Conservation (phyloP, 257 asterid genomes). For the Leonotis leonurus region DNA sequence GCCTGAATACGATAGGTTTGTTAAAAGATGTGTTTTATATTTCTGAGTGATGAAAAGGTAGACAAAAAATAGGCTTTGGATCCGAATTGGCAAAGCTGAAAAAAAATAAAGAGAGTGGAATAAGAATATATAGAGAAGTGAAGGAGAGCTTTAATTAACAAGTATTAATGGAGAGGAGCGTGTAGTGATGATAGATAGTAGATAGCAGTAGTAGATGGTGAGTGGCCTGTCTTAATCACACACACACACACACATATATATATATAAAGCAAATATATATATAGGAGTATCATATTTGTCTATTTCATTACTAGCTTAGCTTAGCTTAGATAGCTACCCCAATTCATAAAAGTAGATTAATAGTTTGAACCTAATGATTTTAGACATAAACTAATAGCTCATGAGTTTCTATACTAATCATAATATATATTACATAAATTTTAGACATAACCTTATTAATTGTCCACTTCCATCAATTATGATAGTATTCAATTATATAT, state of each 20-base stretch:
- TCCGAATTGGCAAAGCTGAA: conserved; percentile 26
- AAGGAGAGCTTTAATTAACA: too few relatives aligned
- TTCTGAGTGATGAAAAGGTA: too few relatives aligned
- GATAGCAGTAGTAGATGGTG: conserved; percentile 16
- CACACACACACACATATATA: too few relatives aligned
- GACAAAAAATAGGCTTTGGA: conserved; percentile 33
- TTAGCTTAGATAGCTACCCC: too few relatives aligned
- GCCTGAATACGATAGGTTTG: conserved; percentile 3
- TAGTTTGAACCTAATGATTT: not conserved
- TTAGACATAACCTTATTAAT: too few relatives aligned
- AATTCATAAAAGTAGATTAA: not conserved
- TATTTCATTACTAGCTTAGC: not conserved
- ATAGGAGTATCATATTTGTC: too few relatives aligned
- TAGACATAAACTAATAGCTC: not conserved
- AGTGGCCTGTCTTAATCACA: conserved; percentile 49
- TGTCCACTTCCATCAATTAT: too few relatives aligned
- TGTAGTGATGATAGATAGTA: too few relatives aligned
- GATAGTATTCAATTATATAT: too few relatives aligned
- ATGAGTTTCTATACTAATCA: too few relatives aligned
- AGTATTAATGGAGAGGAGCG: conserved; percentile 71
- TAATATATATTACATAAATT: too few relatives aligned
- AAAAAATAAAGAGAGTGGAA: not conserved
- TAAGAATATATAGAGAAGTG: not conserved
- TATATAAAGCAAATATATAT: too few relatives aligned
- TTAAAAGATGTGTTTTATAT: conserved; percentile 19